Conservation (phyloP, 2,329 filamentous ascomycete species). For the Aspergillus carbonarius region DNA sequence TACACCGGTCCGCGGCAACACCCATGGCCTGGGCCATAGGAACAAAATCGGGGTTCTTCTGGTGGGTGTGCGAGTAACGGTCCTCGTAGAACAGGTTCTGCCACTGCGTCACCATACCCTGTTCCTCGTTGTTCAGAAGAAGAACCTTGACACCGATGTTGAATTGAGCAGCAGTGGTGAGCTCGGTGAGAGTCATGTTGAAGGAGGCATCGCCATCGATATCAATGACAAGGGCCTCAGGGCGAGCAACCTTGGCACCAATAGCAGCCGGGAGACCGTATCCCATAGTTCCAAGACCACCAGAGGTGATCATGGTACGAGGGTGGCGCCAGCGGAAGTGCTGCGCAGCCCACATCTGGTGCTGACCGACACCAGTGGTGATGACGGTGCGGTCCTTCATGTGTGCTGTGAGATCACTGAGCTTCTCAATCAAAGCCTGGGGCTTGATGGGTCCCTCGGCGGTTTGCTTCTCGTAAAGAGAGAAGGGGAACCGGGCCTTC, state of each 20-base stretch:
- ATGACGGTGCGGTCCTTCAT: slow-evolving; percentile 85
- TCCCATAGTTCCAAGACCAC: slow-evolving; percentile 94
- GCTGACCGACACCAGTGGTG: slow-evolving; percentile 90
- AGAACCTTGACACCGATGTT: slow-evolving; percentile 96
- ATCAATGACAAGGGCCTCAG: slow-evolving; percentile 84
- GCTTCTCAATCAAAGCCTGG: slow-evolving; percentile 85
- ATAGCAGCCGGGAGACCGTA: slow-evolving; percentile 93
- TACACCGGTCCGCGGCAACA: slow-evolving; percentile 69
- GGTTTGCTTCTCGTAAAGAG: slow-evolving; percentile 74
- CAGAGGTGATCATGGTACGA: slow-evolving; percentile 92
- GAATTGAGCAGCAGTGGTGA: slow-evolving; percentile 90
- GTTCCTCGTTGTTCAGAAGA: slow-evolving; percentile 93
- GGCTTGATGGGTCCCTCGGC: slow-evolving; percentile 84
- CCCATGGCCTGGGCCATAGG: slow-evolving; percentile 91
- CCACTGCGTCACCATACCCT: slow-evolving; percentile 99
- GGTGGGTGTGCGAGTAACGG: slow-evolving; percentile 86
- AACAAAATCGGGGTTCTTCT: slow-evolving; percentile 93
- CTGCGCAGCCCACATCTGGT: slow-evolving; percentile 98
- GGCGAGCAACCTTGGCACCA: slow-evolving; percentile 83
- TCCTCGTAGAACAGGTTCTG: slow-evolving; percentile 97
- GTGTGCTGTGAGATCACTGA: slow-evolving; percentile 77
- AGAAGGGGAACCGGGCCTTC: slow-evolving; percentile 88
- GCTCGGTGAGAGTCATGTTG: slow-evolving; percentile 96
- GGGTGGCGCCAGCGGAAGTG: slow-evolving; percentile 94
- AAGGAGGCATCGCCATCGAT: slow-evolving; percentile 99